Evolutionary conservation across 352 stramenopile genomes (phyloP).

Genomic region (Phytopythium montanum): DNA sequence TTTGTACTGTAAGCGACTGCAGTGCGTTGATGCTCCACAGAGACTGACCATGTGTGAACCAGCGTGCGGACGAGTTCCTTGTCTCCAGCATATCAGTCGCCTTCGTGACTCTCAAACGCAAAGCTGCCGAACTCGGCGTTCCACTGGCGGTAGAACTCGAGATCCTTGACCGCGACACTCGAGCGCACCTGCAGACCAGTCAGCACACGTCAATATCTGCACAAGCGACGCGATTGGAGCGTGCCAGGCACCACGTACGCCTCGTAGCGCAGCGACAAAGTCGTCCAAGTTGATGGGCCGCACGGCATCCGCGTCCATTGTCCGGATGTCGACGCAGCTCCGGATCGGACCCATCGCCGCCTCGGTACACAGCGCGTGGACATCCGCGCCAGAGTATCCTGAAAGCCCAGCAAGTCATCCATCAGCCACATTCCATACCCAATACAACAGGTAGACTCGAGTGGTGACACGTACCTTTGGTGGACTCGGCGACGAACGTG

Average conservation of each 20-base stretch:
- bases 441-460: not conserved
- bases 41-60: too few relatives aligned
- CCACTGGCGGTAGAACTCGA: slow-evolving; percentile 92
- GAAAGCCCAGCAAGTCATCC: not conserved
- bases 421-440: not conserved
- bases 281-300: slow-evolving; percentile 94
- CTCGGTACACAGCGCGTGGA: slow-evolving; percentile 96
- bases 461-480: slow-evolving; percentile 45
- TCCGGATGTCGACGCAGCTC: slow-evolving; percentile 76
- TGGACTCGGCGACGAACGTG: slow-evolving; percentile 81
- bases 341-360: slow-evolving; percentile 97
- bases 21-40: too few relatives aligned
- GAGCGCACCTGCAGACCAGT: slow-evolving; percentile 77
- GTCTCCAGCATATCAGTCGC: slow-evolving; percentile 7
- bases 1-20: slow-evolving; percentile 8
- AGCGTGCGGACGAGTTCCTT: too few relatives aligned
- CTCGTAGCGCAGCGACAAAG: slow-evolving; percentile 92
- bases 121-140: slow-evolving; percentile 93
- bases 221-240: not conserved
- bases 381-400: slow-evolving; percentile 97
- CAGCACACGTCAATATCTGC: not conserved
- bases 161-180: slow-evolving; percentile 93
- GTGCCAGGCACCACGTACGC: slow-evolving; percentile 27
- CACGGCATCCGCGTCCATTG: slow-evolving; percentile 88
- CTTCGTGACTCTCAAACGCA: slow-evolving; percentile 68